Base-by-base conservation (phyloP, 148 eudicot genomes). In the Amaranthus hypochondriacus region DNA sequence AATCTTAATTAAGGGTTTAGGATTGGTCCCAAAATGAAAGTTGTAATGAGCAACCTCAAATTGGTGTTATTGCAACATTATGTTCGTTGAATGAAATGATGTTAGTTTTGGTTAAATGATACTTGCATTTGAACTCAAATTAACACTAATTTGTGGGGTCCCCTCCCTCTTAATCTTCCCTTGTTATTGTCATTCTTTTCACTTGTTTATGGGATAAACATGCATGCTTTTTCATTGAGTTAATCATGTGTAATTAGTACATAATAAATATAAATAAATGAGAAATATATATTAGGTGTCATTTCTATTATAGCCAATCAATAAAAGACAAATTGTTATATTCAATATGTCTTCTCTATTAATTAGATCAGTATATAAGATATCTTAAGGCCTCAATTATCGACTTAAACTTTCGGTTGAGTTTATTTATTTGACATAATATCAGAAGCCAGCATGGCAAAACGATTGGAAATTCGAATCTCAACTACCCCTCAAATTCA, bases 1-100 rank as follows among this genome's bases (percentile, higher is more conserved):
- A 28, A 28, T 28, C 39, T 28, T 28, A 28, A 28, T 28, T 28
- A 28, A 28, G 39, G 39, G 39, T 28, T 28, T 0, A 28, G 39
- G 39, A 28, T 28, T 28, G 39, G 39, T 28, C 5, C 64, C 48
- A 4, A 62, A 43, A 42, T 62, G 6, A 39, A 62, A 42, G 11
- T 4, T 42, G 42, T 46, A 46, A 44, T 64, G 13, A 64, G 18
- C 48, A 64, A 64, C 68, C 68, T 64, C 47, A 64, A 64, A 13
- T 64, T 64, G 68, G 68, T 64, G 68, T 64, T 64, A 64, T 64
- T 64, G 49, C 68, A 64, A 46, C 68, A 64, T 64, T 64, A 64
- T 46, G 21, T 64, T 64, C 68, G 9, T 64, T 64, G 63, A 60
- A 60, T 21, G 63, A 28, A 60, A 60, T 60, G 63, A 60, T 60